Conservation (phyloP, 768 basidiomycete genomes). For the Kwoniella sp. region DNA sequence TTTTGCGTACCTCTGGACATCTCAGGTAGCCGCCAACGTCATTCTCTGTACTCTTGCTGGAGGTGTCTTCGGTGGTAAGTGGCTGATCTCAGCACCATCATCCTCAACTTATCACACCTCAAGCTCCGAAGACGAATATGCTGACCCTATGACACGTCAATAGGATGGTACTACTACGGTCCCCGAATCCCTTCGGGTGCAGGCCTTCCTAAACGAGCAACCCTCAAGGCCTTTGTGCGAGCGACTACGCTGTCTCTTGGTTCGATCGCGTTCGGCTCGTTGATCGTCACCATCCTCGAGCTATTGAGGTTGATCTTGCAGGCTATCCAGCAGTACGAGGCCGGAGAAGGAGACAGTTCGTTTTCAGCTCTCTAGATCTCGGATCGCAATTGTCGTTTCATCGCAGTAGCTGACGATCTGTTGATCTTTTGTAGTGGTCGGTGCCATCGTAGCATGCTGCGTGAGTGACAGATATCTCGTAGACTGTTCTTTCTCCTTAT, state of each 20-base stretch:
- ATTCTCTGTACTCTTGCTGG: slow-evolving; percentile 78
- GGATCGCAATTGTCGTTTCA: background rate
- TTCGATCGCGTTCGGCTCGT: slow-evolving; percentile 79
- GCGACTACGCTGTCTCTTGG: slow-evolving; percentile 79
- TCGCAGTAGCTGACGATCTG: slow-evolving; percentile 8
- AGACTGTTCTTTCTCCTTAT: background rate
- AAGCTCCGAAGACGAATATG: background rate
- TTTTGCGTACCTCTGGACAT: slow-evolving; percentile 85
- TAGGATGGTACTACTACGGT: slow-evolving; percentile 80
- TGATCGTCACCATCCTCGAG: slow-evolving; percentile 80
- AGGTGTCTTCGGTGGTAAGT: slow-evolving; percentile 67
- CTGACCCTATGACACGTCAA: background rate
- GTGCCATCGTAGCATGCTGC: slow-evolving; percentile 74
- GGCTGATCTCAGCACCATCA: background rate
- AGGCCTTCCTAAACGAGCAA: slow-evolving; percentile 68
- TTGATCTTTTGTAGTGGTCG: slow-evolving; percentile 62
- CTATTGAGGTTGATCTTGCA: slow-evolving; percentile 66
- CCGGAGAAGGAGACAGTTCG: slow-evolving; percentile 49
- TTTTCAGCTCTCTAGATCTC: slow-evolving; percentile 10
- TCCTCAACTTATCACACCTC: no score
- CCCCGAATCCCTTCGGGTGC: slow-evolving; percentile 67
- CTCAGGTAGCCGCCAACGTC: slow-evolving; percentile 78
- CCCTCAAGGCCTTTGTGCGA: slow-evolving; percentile 69
- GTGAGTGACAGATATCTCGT: slow-evolving; percentile 29
- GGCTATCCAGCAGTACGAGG: slow-evolving; percentile 50